Base-by-base conservation (phyloP, 1,284 basidiomycete genomes). In the Malassezia caprae region DNA sequence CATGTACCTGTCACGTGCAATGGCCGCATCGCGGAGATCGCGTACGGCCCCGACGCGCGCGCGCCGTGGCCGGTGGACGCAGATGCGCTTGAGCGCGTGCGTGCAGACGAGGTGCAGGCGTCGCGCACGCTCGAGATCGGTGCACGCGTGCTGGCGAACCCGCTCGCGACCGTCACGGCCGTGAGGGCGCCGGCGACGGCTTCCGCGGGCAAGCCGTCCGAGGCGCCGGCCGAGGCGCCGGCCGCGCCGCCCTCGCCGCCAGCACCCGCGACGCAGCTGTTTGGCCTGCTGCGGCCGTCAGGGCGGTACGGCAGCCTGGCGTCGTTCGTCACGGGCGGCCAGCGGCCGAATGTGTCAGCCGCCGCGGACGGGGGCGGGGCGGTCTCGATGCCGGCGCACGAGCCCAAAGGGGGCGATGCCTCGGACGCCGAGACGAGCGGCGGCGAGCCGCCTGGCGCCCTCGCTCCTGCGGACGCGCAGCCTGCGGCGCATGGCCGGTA, bases 1-100 rank as follows among this genome's bases (percentile, higher is more conserved):
- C 55, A 57, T 30, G 55, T 57, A 6, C 55, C 55, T 6, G 55
- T 57, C 21, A 57, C 55, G 24, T 42, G 35, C 55, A 57, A 57
- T 21, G 49, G 45, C 24, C 51, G 51, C 26, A 50, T 57, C 23
- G 55, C 49, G 7, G 55, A 57, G 45, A 57, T 57, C 26, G 26
- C 39, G 4, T 51, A 59, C 19, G 57, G 51, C 37, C 24, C 46
- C 19, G 51, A 59, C n/a, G 31, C 52, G 28, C 34, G 51, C 27
- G 46, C 31, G 13, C 23, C 41, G 23, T 19, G 27, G 17, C 17
- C 34, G 40, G 24, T 32, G 17, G 30, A 40, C 17, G 34, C 13
- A 23, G 55, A 57, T 27, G 21, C 46, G 30, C 50, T 57, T 5
- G 49, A 52, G 35, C 45, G 48, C 19, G 37, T 57, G 6, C 24